Base-by-base conservation (phyloP, 2,329 filamentous ascomycete species). In the Mollisia scopiformis region DNA sequence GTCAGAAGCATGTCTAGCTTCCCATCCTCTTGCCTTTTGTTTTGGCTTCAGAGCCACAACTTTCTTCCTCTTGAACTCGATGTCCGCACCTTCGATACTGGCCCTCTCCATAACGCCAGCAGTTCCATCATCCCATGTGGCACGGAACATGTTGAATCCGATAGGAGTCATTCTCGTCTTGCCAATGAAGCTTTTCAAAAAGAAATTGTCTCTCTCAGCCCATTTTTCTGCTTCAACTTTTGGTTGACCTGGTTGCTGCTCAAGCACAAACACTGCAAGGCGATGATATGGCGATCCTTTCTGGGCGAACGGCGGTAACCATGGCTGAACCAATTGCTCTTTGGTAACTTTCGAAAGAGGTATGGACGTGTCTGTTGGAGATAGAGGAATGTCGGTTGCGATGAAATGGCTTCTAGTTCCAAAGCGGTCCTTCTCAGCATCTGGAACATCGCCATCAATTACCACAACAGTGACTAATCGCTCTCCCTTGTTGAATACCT, bases 221-320 rank as follows among this genome's bases (percentile, higher is more conserved):
- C 46, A 92, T 77, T 60, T 80, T 77, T 39, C 78, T 79, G 84
- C 76, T 70, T 92, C 7, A 6, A 72, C 3, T 76, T 77, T 64
- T 82, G 71, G 57, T 13, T 27, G 21, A 25, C 83, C 86, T 57
- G 86, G 79, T 55, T 84, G 80, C 76, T 99, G 95, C 78, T 96
- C 87, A 53, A 98, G 81, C 23, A 99, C 80, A 73, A 95, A 90
- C 62, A 98, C 79, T 51, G 89, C 88, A 57, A 98, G 82, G 55
- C 95, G 90, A 77, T 98, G 95, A 78, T 98, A 97, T 1, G 91
- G 91, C 2, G 89, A 85, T 59, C 95, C 95, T 80, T 95, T 96
- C 74, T 97, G 91, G 0, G 92, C 88, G 73, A 90, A 92, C 1
- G 95, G 90, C 0, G 94, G 89, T 25, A 93, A 80, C 92, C 94